Base-by-base conservation (phyloP, 2,329 filamentous ascomycete species). In the Hypoxylon sp. region DNA sequence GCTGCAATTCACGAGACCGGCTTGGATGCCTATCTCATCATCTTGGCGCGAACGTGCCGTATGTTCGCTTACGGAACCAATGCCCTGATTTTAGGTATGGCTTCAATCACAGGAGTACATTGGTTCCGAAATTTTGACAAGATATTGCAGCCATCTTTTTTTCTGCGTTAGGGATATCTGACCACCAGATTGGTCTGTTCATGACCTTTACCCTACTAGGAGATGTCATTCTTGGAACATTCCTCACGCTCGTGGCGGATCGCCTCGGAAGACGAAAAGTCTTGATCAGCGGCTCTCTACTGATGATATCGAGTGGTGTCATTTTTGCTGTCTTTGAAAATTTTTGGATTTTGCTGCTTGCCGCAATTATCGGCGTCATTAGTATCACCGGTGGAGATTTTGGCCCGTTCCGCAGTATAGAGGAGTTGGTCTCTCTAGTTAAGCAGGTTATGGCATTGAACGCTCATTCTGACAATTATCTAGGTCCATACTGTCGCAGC, bases 331-430 rank as follows among this genome's bases (percentile, higher is more conserved):
- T 77, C 1, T 78, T 75, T 48, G 78, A 80, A 16, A 81, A 80
- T 51, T 87, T 79, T 59, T 86, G 82, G 81, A 67, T 83, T 9
- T 68, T 87, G 4, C 67, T 87, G 3, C 58, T 75, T 0, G 83
- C 83, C 0, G 82, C 82, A 1, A 75, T 86, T 3, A 69, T 84
- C 2, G 83, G 84, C 1, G 82, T 87, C 3, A 79, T 87, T 42
- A 84, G 79, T 64, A 78, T 83, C 0, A 84, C 73, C 2, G 85
- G 85, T 5, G 79, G 82, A 11, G 86, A 88, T 58, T 86, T 88
- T 63, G 86, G 85, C 0, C 85, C 86, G 0, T 88, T 88, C 59
- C 74, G 84, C 26, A 82, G 82, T 3, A 81, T 89, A 21, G 86
- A 88, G 63, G 84, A 88, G 72, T 68, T 27, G 26, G 66, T 57